phyloP scores from a whole-genome alignment of 1,284 basidiomycete genomes.

The Moesziomyces antarcticus region DNA sequence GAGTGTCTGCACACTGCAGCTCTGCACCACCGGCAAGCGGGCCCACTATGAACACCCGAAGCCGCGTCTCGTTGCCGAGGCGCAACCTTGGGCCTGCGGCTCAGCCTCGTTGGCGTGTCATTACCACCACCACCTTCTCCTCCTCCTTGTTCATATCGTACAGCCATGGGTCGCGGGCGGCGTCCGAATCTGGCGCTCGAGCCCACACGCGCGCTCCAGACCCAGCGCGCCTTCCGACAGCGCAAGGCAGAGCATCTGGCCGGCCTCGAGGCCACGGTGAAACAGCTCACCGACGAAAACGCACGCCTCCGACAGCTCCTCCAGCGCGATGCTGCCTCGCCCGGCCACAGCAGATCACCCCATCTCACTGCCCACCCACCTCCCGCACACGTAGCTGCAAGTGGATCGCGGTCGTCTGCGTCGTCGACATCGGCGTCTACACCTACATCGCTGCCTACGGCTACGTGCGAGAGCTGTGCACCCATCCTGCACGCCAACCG shows the following conservation, averaged over 20 bases:
- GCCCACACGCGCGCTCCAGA: constrained; percentile 50
- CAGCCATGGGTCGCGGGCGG: constrained; percentile 47
- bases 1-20: too few species aligned
- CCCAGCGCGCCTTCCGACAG: constrained; percentile 52
- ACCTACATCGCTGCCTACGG: not conserved
- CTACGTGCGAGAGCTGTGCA: constrained; percentile 16
- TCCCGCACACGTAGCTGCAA: not conserved
- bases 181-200: constrained; percentile 49
- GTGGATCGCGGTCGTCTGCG: not conserved
- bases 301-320: constrained; percentile 19
- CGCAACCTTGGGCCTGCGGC: too few species aligned
- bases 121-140: too few species aligned
- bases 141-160: too few species aligned
- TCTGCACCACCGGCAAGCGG: too few species aligned
- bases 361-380: not conserved
- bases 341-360: not conserved
- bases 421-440: not conserved
- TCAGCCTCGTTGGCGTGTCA: too few species aligned
- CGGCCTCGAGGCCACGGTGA: constrained; percentile 31
- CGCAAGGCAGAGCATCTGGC: constrained; percentile 51
- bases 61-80: too few species aligned
- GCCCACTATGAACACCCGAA: too few species aligned
- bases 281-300: constrained; percentile 34
- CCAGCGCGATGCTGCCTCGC: not conserved
- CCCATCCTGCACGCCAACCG: constrained; percentile 18